Conservation (phyloP, 192 early-diverging fungal species). For the Piromyces finnis region DNA sequence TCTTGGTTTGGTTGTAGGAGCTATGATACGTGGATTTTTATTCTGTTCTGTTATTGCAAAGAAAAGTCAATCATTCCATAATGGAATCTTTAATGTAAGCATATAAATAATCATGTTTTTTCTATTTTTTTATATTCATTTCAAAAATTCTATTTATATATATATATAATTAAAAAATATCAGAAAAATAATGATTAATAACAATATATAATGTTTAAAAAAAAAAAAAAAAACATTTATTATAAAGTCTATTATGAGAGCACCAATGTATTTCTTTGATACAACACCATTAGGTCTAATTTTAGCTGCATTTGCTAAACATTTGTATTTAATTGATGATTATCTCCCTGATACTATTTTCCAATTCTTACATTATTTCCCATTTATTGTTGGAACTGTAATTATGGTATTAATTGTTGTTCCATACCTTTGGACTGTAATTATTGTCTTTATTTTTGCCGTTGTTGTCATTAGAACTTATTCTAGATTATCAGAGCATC, state of each 20-base stretch:
- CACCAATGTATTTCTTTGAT: constrained; percentile 42
- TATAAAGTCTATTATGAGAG: not conserved
- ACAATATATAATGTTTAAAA: too few species aligned
- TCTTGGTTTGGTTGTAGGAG: not conserved
- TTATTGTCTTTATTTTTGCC: constrained; percentile 14
- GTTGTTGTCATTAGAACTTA: not conserved
- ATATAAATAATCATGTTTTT: not conserved
- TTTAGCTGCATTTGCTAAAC: constrained; percentile 28
- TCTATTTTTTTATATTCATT: too few species aligned
- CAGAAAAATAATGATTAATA: too few species aligned
- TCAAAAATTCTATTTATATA: too few species aligned
- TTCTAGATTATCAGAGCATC: not conserved
- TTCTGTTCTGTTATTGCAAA: not conserved
- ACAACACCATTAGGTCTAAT: constrained; percentile 35
- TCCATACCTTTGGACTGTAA: constrained; percentile 35
- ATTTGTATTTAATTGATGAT: constrained; percentile 27
- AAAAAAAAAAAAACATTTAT: too few species aligned
- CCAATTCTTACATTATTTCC: constrained; percentile 27
- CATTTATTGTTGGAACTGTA: constrained; percentile 27
- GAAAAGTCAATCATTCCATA: not conserved
- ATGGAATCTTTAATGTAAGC: not conserved
- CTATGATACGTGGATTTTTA: not conserved
- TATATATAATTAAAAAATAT: too few species aligned
- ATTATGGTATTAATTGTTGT: constrained; percentile 41
- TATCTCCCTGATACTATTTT: constrained; percentile 24